Evolutionary conservation across 352 stramenopile species (phyloP).

Genomic region (Globisporangium alternatum): DNA sequence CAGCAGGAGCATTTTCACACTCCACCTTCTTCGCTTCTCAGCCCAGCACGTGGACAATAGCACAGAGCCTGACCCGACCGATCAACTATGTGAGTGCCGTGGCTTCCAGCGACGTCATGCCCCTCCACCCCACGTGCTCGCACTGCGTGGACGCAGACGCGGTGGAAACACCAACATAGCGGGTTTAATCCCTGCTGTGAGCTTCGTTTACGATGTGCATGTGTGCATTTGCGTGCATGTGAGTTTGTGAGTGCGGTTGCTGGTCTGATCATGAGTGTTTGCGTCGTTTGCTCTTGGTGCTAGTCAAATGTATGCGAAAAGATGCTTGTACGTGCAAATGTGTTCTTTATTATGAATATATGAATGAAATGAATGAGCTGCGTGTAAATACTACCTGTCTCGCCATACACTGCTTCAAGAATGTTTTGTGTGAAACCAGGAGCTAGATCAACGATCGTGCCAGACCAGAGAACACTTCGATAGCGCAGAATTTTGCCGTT

Average conservation of each 20-base stretch:
- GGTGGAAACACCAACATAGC: neutral
- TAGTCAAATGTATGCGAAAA: neutral
- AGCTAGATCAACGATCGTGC: neutral
- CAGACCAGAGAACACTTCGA: neutral
- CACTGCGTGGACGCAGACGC: neutral
- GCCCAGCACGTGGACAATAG: too few relatives aligned
- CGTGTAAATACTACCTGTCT: neutral
- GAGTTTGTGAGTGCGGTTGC: neutral
- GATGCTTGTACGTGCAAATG: neutral
- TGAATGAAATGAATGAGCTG: neutral
- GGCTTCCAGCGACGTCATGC: too few relatives aligned
- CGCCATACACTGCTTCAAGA: neutral
- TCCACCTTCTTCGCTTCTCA: too few relatives aligned
- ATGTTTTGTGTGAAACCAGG: slow-evolving; percentile 5
- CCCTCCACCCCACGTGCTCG: neutral
- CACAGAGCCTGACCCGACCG: too few relatives aligned
- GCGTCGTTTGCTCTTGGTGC: neutral
- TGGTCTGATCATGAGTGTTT: neutral
- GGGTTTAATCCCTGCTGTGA: slow-evolving; percentile 1
- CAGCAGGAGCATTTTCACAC: too few relatives aligned
- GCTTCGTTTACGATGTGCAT: neutral
- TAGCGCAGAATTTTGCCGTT: neutral
- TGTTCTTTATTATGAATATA: neutral
- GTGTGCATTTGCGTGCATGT: neutral
- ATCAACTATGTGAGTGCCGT: too few relatives aligned